Conservation (phyloP, 805 yeast species). For the Cyberlindnera galapagoensis region DNA sequence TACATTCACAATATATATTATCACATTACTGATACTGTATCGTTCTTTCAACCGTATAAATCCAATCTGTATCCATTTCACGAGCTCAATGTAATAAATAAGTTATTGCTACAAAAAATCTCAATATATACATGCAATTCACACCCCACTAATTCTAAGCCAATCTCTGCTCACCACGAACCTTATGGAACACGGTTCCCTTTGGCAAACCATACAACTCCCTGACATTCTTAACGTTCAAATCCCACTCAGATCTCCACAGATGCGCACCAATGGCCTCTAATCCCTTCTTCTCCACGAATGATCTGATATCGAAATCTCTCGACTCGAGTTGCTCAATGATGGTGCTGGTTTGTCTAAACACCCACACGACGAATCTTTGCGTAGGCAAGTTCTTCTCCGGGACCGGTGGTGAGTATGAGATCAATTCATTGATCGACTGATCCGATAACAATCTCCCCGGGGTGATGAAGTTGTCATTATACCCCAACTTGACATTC, state of each 20-base stretch:
- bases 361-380: slow-evolving; percentile 85
- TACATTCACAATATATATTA: too few relatives aligned
- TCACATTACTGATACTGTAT: too few relatives aligned
- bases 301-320: slow-evolving; percentile 66
- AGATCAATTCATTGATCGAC: slow-evolving; percentile 40
- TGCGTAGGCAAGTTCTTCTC: slow-evolving; percentile 83
- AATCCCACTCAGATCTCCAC: slow-evolving; percentile 84
- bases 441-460: slow-evolving; percentile 27
- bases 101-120: too few relatives aligned
- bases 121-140: neutral
- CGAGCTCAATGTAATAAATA: too few relatives aligned
- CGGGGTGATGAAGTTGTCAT: slow-evolving; percentile 45
- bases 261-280: slow-evolving; percentile 87
- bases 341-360: slow-evolving; percentile 50
- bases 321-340: slow-evolving; percentile 25
- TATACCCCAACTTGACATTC: slow-evolving; percentile 55
- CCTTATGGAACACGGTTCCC: slow-evolving; percentile 64
- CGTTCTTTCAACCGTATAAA: too few relatives aligned
- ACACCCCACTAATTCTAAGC: too few relatives aligned
- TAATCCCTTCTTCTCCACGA: slow-evolving; percentile 48
- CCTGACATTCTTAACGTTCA: slow-evolving; percentile 63
- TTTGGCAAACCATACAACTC: slow-evolving; percentile 61
- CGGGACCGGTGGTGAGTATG: slow-evolving; percentile 78
- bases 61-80: too few relatives aligned
- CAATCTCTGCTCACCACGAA: slow-evolving; percentile 18